Conservation (phyloP, 306 rosid species). For the Betula pendula region DNA sequence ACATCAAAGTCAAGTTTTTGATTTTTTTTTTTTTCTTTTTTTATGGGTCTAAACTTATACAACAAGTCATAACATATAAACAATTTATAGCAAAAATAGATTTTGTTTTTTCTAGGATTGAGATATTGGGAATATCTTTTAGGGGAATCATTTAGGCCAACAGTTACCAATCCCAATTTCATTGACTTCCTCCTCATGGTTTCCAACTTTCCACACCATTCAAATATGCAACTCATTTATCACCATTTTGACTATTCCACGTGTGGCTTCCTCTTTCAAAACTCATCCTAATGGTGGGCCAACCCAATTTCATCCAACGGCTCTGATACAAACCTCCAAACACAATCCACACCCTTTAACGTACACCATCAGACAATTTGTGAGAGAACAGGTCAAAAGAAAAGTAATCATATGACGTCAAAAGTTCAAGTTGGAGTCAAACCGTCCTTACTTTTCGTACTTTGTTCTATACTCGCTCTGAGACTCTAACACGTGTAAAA, state of each 20-base stretch:
- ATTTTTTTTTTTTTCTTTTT: too few relatives aligned
- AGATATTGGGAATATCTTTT: too few relatives aligned
- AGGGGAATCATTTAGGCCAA: not conserved
- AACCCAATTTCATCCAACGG: not conserved
- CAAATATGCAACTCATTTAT: not conserved
- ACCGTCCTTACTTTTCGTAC: not conserved
- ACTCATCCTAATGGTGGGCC: not conserved
- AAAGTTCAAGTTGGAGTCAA: constrained; percentile 4
- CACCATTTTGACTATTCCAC: not conserved
- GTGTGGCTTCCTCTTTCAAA: not conserved
- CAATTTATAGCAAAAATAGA: too few relatives aligned
- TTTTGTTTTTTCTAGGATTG: too few relatives aligned
- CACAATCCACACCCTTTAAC: not conserved
- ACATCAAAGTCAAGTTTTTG: too few relatives aligned
- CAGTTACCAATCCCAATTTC: not conserved
- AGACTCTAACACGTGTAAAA: not conserved
- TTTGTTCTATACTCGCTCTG: not conserved
- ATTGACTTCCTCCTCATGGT: not conserved
- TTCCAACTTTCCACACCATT: too few relatives aligned
- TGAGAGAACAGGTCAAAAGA: not conserved
- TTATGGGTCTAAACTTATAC: too few relatives aligned
- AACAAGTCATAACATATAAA: too few relatives aligned
- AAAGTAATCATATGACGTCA: not conserved
- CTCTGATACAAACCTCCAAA: not conserved
- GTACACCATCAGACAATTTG: not conserved